A percentile compares a stretch with the other conserved stretches of the same genome.
These are phyloP conservation scores for Penicillium flavigenum DNA, from an alignment of 495 filamentous ascomycete genomes.

Conservation along the genomic window DNA sequence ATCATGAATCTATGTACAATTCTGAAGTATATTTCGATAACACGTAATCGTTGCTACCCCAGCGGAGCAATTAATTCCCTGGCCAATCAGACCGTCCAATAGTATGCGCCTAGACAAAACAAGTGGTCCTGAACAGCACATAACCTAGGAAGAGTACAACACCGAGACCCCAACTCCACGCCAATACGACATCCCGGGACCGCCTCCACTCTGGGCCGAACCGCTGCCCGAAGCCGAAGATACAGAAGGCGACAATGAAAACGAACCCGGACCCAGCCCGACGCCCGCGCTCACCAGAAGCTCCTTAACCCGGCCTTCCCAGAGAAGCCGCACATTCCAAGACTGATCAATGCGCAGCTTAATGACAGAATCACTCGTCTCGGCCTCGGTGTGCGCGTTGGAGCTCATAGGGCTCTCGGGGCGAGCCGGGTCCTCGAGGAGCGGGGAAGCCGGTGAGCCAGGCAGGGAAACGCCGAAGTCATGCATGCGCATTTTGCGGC, in stretches of 20 bases:
- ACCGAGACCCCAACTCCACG: constrained; percentile 79
- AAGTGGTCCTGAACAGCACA: neutral
- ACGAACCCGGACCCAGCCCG: constrained; percentile 59
- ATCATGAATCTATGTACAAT: constrained; percentile 39
- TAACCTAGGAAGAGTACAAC: constrained; percentile 80
- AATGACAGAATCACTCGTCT: constrained; percentile 78
- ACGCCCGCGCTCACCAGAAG: constrained; percentile 87
- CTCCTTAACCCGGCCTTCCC: constrained; percentile 93
- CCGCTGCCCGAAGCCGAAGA: constrained; percentile 30
- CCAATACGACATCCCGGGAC: constrained; percentile 59
- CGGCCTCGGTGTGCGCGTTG: constrained; percentile 42
- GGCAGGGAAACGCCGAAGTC: constrained; percentile 28
- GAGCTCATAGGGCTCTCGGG: constrained; percentile 19
- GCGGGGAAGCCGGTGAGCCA: constrained; percentile 25
- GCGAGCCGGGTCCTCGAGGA: constrained; percentile 23
- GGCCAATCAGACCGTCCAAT: neutral
- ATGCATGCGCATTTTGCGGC: constrained; percentile 41
- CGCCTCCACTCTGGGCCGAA: constrained; percentile 60
- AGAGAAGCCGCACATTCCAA: constrained; percentile 77
- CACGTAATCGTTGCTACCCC: constrained; percentile 14
- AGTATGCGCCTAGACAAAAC: neutral
- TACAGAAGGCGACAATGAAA: constrained; percentile 33
- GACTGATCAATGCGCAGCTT: constrained; percentile 87
- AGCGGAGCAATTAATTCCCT: neutral
- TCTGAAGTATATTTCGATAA: constrained; percentile 19